Evolutionary conservation across 1,284 basidiomycete genomes (phyloP).

Genomic region (Leccinum griseonigrum): DNA sequence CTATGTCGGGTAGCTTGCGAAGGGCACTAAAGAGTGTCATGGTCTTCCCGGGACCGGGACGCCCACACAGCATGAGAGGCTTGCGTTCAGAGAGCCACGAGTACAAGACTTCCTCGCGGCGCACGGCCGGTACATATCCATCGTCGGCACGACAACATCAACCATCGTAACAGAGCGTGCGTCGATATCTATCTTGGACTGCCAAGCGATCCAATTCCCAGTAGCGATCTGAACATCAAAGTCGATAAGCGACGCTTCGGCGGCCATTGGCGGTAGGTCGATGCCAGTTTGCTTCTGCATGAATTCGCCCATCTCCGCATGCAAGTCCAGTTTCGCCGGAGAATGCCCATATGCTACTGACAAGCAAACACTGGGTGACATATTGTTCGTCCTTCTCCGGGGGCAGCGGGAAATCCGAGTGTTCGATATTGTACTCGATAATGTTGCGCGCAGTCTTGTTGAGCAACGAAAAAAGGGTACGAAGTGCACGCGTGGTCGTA

Average conservation of each 20-base stretch:
- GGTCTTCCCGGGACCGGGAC: constrained; percentile 98
- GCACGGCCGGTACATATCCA: constrained; percentile 80
- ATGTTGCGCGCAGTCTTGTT: constrained; percentile 96
- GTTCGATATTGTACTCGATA: constrained; percentile 93
- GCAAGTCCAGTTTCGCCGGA: constrained; percentile 92
- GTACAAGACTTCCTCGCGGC: constrained; percentile 98
- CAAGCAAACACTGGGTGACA: constrained; percentile 85
- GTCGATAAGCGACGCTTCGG: constrained; percentile 89
- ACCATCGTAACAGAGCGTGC: constrained; percentile 82
- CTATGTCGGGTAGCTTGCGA: constrained; percentile 97
- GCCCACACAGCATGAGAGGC: constrained; percentile 97
- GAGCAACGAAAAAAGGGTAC: constrained; percentile 94
- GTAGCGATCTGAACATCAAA: constrained; percentile 88
- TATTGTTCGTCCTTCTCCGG: constrained; percentile 88
- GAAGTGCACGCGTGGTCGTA: constrained; percentile 87
- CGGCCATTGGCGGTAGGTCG: constrained; percentile 76
- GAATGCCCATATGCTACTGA: constrained; percentile 92
- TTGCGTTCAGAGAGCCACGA: constrained; percentile 99
- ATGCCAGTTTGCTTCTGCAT: constrained; percentile 84
- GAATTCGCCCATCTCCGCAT: constrained; percentile 90
- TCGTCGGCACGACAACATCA: constrained; percentile 96
- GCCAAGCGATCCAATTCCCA: constrained; percentile 93
- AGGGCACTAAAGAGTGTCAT: constrained; percentile 99
- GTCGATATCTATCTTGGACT: constrained; percentile 92
- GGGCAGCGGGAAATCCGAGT: constrained; percentile 91